Conservation (phyloP, 495 filamentous ascomycete species). For the Lentithecium fluviatile region DNA sequence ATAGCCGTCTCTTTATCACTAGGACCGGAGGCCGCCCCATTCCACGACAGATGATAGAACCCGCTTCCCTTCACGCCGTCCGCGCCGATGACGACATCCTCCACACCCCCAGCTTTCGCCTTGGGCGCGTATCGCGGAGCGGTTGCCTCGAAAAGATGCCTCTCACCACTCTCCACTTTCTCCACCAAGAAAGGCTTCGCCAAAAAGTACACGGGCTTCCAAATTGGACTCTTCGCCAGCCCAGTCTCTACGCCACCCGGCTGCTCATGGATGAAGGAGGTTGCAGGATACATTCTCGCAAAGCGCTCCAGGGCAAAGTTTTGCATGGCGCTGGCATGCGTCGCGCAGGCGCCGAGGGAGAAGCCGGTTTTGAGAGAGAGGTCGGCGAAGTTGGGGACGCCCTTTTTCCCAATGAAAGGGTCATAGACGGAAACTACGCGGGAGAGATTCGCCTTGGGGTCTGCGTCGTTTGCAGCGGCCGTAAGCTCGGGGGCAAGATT, state of each 20-base stretch:
- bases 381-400: slow-evolving; percentile 34
- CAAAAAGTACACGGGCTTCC: neutral
- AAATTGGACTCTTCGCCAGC: neutral
- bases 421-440: slow-evolving; percentile 42
- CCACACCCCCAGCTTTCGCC: neutral
- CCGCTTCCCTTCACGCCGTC: slow-evolving; percentile 22
- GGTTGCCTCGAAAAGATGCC: slow-evolving; percentile 24
- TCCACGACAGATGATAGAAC: slow-evolving; percentile 12
- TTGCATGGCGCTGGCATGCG: slow-evolving; percentile 27
- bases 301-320: slow-evolving; percentile 24
- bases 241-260: slow-evolving; percentile 13
- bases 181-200: slow-evolving; percentile 14
- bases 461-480: slow-evolving; percentile 28
- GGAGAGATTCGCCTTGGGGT: slow-evolving; percentile 27
- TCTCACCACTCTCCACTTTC: slow-evolving; percentile 24
- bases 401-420: slow-evolving; percentile 1
- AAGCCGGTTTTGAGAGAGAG: slow-evolving; percentile 36
- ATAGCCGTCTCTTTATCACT: slow-evolving; percentile 4
- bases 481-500: slow-evolving; percentile 39
- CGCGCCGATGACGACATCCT: slow-evolving; percentile 7
- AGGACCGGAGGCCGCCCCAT: slow-evolving; percentile 2
- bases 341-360: slow-evolving; percentile 34
- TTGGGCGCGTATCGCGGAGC: slow-evolving; percentile 16
- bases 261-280: slow-evolving; percentile 22
- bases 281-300: slow-evolving; percentile 1